Evolutionary conservation across 805 yeast species (phyloP).

Genomic region (Sugiyamaella floridensis): DNA sequence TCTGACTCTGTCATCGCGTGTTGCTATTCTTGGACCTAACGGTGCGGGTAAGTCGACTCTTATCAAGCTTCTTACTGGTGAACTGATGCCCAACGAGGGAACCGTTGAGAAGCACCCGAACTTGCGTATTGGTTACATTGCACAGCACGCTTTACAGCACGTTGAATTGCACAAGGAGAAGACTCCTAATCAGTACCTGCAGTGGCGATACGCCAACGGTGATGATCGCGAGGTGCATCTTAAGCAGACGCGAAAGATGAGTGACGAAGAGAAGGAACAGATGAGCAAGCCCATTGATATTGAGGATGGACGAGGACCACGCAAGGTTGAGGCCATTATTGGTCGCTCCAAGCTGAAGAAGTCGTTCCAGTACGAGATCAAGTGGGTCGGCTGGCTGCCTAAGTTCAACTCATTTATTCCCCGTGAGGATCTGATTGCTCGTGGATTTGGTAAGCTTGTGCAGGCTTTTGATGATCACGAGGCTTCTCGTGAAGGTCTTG

Average conservation of each 20-base stretch:
- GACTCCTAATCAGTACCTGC: conserved; percentile 95
- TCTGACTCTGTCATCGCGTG: conserved; percentile 91
- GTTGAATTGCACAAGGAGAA: conserved; percentile 96
- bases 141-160: conserved; percentile 96
- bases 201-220: conserved; percentile 97
- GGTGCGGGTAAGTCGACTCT: conserved; percentile 99
- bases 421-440: conserved; percentile 68
- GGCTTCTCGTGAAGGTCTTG: conserved; percentile 98
- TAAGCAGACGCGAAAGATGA: conserved; percentile 85
- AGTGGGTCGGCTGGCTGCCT: conserved; percentile 90
- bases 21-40: conserved; percentile 93
- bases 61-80: conserved; percentile 89
- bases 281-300: conserved; percentile 74
- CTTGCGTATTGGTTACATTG: conserved; percentile 95
- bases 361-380: conserved; percentile 92
- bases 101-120: conserved; percentile 96
- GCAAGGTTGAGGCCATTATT: conserved; percentile 87
- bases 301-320: conserved; percentile 80
- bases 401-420: conserved; percentile 92
- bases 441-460: conserved; percentile 84
- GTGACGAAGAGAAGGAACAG: conserved; percentile 67
- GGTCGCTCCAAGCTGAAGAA: conserved; percentile 97
- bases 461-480: conserved; percentile 98
- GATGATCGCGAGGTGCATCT: conserved; percentile 95
- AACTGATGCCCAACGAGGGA: conserved; percentile 77